Evolutionary conservation across 345 rosid species (phyloP), one percentile per base, ranked within the genome.

Genomic region (Schrenkiella parvula): DNA sequence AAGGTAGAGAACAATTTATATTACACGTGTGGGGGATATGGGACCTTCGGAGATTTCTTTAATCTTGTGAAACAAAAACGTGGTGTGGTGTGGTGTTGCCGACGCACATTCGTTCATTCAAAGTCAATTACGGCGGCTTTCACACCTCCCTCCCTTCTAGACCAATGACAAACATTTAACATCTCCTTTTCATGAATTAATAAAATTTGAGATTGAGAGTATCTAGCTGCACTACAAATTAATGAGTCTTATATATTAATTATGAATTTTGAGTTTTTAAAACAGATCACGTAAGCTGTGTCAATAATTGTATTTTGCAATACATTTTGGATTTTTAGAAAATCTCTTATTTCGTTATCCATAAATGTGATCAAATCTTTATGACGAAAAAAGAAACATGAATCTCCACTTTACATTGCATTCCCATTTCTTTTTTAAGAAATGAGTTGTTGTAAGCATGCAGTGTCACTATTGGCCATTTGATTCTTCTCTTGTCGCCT

Each of bases 111-210:
- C 53, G 32, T 26, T 57, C 43, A 34, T 68, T 54, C 70, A 26
- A 44, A 62, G 79, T 69, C 79, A 62, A 62, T 70, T 26, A 34
- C 0, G 70, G 70, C 79, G 79, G 79, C 79, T 68, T 53, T 34
- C 69, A 75, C 57, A 67, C 62, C 13, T 58, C 35, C 14, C 0
- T 39, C 14, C 51, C 58, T 68, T 68, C 73, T 68, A 68, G 69
- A 67, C 44, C 37, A 4, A 42, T 64, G 38, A 43, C 47, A 63
- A 52, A 12, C n/a, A 19, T 21, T 21, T 53, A 39, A 19, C 35
- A 10, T 61, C 3, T 47, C 19, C 7, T 12, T 47, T 13, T 13
- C 10, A 35, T 42, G 10, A 11, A n/a, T 51, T 51, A 51, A 48
- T 42, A 12, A 5, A 5, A 35, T 68, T 56, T 18, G 44, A 56